These are phyloP conservation scores for Alternaria sp. DNA, from an alignment of 2,329 filamentous ascomycete species.

Conservation along the genomic window DNA sequence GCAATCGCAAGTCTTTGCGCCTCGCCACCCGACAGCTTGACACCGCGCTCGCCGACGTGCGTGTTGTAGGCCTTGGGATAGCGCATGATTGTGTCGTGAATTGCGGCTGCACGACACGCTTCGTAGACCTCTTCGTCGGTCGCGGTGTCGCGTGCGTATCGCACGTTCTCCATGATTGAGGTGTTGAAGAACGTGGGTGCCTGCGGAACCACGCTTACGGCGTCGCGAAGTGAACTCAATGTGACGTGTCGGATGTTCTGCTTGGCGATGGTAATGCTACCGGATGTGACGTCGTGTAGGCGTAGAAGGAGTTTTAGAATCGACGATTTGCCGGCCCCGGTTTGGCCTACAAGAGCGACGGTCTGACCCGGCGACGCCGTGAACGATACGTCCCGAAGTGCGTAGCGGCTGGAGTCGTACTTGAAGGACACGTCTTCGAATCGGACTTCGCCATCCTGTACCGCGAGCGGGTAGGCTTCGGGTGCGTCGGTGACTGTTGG, in stretches of 20 bases:
- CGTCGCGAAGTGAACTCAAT: constrained; percentile 60
- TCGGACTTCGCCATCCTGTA: constrained; percentile 54
- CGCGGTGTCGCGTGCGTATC: constrained; percentile 63
- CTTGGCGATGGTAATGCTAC: constrained; percentile 61
- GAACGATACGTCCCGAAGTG: constrained; percentile 35
- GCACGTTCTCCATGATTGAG: constrained; percentile 66
- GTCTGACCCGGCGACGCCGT: constrained; percentile 53
- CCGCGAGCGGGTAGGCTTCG: constrained; percentile 41
- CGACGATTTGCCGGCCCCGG: constrained; percentile 66
- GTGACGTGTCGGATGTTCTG: constrained; percentile 64
- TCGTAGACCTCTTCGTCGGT: constrained; percentile 63
- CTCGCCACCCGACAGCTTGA: constrained; percentile 65
- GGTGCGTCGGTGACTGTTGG: constrained; percentile 56
- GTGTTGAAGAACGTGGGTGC: constrained; percentile 66
- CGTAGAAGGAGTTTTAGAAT: constrained; percentile 62
- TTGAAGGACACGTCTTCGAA: constrained; percentile 61
- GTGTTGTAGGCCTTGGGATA: constrained; percentile 53
- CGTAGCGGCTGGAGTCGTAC: constrained; percentile 51
- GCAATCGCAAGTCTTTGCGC: constrained; percentile 69
- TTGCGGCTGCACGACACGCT: constrained; percentile 63
- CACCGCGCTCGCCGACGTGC: constrained; percentile 36
- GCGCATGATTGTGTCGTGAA: constrained; percentile 66
- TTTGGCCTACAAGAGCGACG: constrained; percentile 64
- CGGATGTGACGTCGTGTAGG: constrained; percentile 61
- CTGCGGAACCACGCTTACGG: constrained; percentile 67